Evolutionary conservation across 768 basidiomycete genomes (phyloP), one percentile per base, ranked within the genome.

Genomic region (Phanerodontia chrysosporium): DNA sequence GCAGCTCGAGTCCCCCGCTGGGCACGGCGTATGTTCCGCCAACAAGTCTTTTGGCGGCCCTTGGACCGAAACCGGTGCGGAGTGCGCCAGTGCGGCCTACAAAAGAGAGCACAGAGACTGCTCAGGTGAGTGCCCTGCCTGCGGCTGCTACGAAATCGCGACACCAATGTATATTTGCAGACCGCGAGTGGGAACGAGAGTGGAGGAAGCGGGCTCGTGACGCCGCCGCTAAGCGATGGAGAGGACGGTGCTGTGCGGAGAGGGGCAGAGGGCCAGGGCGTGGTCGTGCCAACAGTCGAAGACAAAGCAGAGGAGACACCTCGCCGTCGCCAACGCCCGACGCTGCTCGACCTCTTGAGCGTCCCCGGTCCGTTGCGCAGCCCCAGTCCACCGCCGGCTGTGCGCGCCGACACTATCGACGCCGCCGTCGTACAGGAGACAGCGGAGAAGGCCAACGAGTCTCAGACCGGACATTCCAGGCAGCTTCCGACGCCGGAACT

Each of bases 311-410:
- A 29, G 12, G 24, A 49, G n/a, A 9, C 25, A 10, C 48, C 24
- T 5, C 48, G 48, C 24, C 48, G 39, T 3, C 44, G 25, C n/a
- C 27, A 29, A 18, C 55, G 55, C 21, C 55, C 55, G 42, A 57
- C 55, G 45, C 45, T 57, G 13, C n/a, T 57, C 29, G 55, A 57
- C 32, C 55, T 57, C 24, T 27, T 57, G 13, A 57, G 55, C 25
- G 42, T 45, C 9, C 55, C 55, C 22, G 42, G 45, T 13, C 55
- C 55, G 45, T 25, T 45, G 10, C 10, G 42, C 9, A 45, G 42
- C 44, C 55, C 55, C 24, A 30, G 29, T 18, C 55, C 42, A 21
- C 44, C 45, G 51, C 29, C 21, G 16, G 32, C 28, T 16, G 13
- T 18, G 51, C 25, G 48, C 25, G 39, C 8, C 21, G 45, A 21